Evolutionary conservation across 768 basidiomycete genomes (phyloP), one percentile per base, ranked within the genome.

Genomic region (Tylopilus cervinicoccineus): DNA sequence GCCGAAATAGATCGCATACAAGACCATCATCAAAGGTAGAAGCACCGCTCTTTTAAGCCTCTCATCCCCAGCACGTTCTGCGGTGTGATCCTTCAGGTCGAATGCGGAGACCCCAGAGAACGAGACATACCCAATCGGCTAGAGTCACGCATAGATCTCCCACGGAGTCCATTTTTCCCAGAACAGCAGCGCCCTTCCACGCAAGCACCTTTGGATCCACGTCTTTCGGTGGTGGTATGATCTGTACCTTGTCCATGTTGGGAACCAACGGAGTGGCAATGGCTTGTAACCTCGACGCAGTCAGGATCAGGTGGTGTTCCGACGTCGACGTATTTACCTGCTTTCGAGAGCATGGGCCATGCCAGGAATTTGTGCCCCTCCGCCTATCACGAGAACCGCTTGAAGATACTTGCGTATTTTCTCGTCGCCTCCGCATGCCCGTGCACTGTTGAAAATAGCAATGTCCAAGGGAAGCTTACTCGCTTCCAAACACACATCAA

Each of bases 161-260:
- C 38, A 88, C 81, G 3, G 84, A 82, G 43, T 99, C 96, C 80
- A 98, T 87, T 68, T 91, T 90, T 23, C 86, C 89, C 34, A 97
- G 79, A 12, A 94, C 91, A 8, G 86, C 81, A 6, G 86, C 92
- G 10, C 96, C 96, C 66, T 97, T 97, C 96, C 96, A 99, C 14
- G 83, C 84, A 27, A 98, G 77, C 31, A 92, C 83, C 22, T 83
- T 79, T 6, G 91, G 92, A 67, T 98, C 93, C 37, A 97, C 80
- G 51, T 93, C 91, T 64, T 93, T 88, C 1, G 94, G 93, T 2
- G 93, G 87, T n/a, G 93, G 90, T 38, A 98, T 88, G 50, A 96
- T 89, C 55, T 86, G 83, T 7, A 95, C 87, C 58, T 87, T 88
- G 61, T 88, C 86, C 82, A 93, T 90, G 61, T 83, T 84, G 14